These are phyloP conservation scores for Xylariaceae sp. DNA, from an alignment of 2,329 filamentous ascomycete genomes.

Conservation along the genomic window DNA sequence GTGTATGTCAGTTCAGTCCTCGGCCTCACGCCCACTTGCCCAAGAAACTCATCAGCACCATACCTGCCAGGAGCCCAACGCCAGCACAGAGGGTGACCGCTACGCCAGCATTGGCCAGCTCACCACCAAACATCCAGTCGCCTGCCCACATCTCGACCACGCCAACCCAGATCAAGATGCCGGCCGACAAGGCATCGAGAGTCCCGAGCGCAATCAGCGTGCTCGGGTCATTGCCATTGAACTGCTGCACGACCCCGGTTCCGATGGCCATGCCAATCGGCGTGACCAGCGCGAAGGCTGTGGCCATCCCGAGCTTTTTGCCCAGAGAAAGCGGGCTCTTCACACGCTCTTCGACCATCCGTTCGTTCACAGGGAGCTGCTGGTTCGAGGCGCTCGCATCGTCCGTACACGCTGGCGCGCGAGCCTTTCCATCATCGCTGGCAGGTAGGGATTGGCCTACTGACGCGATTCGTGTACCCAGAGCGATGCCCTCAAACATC, in stretches of 20 bases:
- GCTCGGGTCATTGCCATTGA: constrained; percentile 67
- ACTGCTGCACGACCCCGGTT: constrained; percentile 63
- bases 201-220: constrained; percentile 71
- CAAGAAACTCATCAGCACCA: constrained; percentile 69
- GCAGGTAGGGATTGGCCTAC: too few relatives aligned
- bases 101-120: constrained; percentile 49
- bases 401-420: too few relatives aligned
- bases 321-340: too few relatives aligned
- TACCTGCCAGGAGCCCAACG: constrained; percentile 53
- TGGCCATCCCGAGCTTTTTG: constrained; percentile 59
- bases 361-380: too few relatives aligned
- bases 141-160: constrained; percentile 75
- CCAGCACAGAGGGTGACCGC: constrained; percentile 46
- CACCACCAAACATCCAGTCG: constrained; percentile 64
- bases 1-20: too few relatives aligned
- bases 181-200: constrained; percentile 68
- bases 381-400: too few relatives aligned
- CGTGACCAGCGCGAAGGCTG: constrained; percentile 65
- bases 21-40: too few relatives aligned
- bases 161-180: constrained; percentile 75
- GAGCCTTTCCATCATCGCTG: too few relatives aligned
- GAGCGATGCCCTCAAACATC: too few relatives aligned
- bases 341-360: too few relatives aligned
- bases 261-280: constrained; percentile 79
- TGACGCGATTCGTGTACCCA: too few relatives aligned